Evolutionary conservation across 164 flowering plant genomes (phyloP).

Genomic region (Liriodendron chinense): DNA sequence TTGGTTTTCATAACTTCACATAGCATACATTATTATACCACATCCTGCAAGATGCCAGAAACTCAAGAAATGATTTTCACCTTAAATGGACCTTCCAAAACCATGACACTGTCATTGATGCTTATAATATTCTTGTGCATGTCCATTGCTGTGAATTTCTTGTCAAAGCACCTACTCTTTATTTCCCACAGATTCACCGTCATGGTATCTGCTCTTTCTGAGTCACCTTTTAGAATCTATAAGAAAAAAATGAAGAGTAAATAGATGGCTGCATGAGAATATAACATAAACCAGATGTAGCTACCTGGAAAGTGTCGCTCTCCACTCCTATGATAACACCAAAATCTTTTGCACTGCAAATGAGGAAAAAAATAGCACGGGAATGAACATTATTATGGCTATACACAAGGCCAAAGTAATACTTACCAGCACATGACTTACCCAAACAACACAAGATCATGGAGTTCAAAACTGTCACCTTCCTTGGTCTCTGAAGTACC

Average conservation of each 20-base stretch:
- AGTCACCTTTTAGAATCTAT: slow-evolving; percentile 64
- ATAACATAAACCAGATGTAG: neutral
- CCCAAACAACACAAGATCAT: slow-evolving; percentile 83
- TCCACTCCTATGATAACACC: slow-evolving; percentile 72
- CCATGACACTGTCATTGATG: slow-evolving; percentile 54
- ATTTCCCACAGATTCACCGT: slow-evolving; percentile 39
- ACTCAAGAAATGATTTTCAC: slow-evolving; percentile 28
- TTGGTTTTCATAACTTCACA: no score
- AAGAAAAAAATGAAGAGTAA: slow-evolving; percentile 12
- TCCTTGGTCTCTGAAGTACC: slow-evolving; percentile 15
- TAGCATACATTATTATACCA: no score
- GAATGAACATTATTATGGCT: neutral
- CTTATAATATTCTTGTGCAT: slow-evolving; percentile 47
- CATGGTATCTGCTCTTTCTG: slow-evolving; percentile 49
- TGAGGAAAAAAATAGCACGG: neutral
- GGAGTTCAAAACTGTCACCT: slow-evolving; percentile 43
- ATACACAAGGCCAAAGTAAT: neutral
- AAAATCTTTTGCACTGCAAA: slow-evolving; percentile 69
- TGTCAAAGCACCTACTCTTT: slow-evolving; percentile 48
- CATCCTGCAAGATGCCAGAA: neutral
- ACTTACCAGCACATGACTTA: slow-evolving; percentile 22
- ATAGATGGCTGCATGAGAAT: neutral
- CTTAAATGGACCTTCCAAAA: slow-evolving; percentile 77
- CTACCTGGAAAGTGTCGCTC: slow-evolving; percentile 67
- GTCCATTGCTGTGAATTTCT: slow-evolving; percentile 66